These are phyloP conservation scores for Stachybotrys echinatus DNA, from an alignment of 2,329 filamentous ascomycete genomes.

Conservation along the genomic window DNA sequence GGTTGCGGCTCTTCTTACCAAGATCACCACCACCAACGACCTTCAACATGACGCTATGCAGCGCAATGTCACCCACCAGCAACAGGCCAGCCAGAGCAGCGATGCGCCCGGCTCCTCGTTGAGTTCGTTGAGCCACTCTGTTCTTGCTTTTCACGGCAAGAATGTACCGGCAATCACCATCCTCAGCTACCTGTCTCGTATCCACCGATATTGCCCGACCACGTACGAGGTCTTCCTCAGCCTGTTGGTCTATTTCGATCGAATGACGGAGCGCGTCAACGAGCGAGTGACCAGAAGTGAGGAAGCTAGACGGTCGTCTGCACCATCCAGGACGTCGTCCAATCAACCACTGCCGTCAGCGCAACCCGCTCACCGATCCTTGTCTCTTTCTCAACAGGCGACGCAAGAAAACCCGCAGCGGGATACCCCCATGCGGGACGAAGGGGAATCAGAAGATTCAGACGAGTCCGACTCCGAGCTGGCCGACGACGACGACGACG, in stretches of 20 bases:
- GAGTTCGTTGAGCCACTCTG: conserved; percentile 55
- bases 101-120: conserved; percentile 49
- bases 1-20: conserved; percentile 92
- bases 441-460: conserved; percentile 18
- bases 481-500: conserved; percentile 38
- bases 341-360: conserved; percentile 5
- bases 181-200: conserved; percentile 87
- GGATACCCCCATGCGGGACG: conserved; percentile 24
- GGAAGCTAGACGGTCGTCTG: conserved; percentile 38
- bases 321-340: conserved; percentile 6
- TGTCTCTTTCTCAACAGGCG: conserved; percentile 1
- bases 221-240: conserved; percentile 98
- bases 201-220: conserved; percentile 98
- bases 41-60: conserved; percentile 88
- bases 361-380: not conserved
- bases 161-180: conserved; percentile 98
- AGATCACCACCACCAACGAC: conserved; percentile 97
- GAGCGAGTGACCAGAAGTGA: conserved; percentile 67
- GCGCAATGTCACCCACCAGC: conserved; percentile 57
- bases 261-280: conserved; percentile 97
- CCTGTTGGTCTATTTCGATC: conserved; percentile 93
- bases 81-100: conserved; percentile 43
- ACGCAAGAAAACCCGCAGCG: not conserved
- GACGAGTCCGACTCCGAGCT: conserved; percentile 47
- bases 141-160: conserved; percentile 95